phyloP scores from a whole-genome alignment of 1,284 basidiomycete species.

The Ustilago lituana region DNA sequence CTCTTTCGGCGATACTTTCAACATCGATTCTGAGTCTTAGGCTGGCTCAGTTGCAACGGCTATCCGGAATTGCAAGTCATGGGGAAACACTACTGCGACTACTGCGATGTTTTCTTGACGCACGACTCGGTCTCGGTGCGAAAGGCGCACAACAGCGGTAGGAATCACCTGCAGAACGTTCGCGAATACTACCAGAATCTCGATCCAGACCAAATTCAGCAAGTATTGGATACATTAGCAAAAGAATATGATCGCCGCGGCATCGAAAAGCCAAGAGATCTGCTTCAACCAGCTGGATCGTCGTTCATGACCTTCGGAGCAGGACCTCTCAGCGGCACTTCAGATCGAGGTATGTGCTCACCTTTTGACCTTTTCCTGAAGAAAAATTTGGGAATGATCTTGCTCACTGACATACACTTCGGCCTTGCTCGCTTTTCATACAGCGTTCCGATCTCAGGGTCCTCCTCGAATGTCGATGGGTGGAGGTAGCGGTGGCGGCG shows the following conservation, averaged over 20 bases:
- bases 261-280: conserved; percentile 53
- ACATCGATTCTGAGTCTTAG: too few species aligned
- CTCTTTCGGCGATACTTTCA: too few species aligned
- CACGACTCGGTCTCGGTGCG: conserved; percentile 74
- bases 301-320: conserved; percentile 52
- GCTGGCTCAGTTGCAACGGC: too few species aligned
- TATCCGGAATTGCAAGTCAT: conserved; percentile 17
- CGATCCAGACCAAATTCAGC: conserved; percentile 94
- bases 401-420: background rate
- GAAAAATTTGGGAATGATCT: too few species aligned
- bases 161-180: conserved; percentile 95
- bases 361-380: background rate
- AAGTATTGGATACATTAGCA: conserved; percentile 94
- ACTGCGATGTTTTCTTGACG: conserved; percentile 65
- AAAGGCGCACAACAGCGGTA: conserved; percentile 95
- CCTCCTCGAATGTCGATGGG: conserved; percentile 28
- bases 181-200: conserved; percentile 95
- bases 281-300: conserved; percentile 40
- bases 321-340: conserved; percentile 45
- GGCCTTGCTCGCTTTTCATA: background rate
- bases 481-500: conserved; percentile 10
- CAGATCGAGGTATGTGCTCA: conserved; percentile 32
- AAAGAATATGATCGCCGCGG: conserved; percentile 77
- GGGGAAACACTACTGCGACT: conserved; percentile 66
- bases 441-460: conserved; percentile 41